phyloP scores from a whole-genome alignment of 1,139 yeast species.

The Candida mesenterica region DNA sequence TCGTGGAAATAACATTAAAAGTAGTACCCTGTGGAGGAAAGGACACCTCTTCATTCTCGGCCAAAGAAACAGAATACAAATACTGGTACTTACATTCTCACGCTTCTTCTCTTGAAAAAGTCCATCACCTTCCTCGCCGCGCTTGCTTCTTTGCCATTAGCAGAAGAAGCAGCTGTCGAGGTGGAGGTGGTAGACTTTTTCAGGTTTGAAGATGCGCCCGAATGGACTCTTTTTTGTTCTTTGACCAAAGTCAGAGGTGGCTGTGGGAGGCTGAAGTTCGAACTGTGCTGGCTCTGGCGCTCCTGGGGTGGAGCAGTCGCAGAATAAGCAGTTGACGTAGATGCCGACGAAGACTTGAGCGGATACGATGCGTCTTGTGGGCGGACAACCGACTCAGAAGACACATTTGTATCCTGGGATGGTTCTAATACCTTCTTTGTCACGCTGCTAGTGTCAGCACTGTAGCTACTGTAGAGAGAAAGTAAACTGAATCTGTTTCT shows the following conservation, averaged over 20 bases:
- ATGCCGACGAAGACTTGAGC: conserved; percentile 1
- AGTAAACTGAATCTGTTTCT: conserved; percentile 53
- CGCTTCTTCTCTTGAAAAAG: conserved; percentile 76
- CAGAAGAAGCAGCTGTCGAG: conserved; percentile 16
- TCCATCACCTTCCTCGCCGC: conserved; percentile 80
- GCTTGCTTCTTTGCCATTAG: conserved; percentile 53
- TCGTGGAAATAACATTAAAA: too few relatives aligned
- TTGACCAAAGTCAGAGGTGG: conserved; percentile 4
- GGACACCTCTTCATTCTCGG: too few relatives aligned
- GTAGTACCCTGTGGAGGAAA: too few relatives aligned
- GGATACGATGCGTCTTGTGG: background rate
- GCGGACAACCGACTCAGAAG: background rate
- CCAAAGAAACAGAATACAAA: too few relatives aligned
- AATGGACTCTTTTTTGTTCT: conserved; percentile 15
- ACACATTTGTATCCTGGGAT: conserved; percentile 30
- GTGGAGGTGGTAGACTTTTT: conserved; percentile 13
- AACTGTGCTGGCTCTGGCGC: conserved; percentile 1
- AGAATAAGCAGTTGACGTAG: conserved; percentile 1
- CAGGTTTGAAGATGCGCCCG: conserved; percentile 16
- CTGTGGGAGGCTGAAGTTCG: conserved; percentile 1
- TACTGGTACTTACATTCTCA: conserved; percentile 23
- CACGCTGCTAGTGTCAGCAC: conserved; percentile 9
- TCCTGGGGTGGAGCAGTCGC: too few relatives aligned
- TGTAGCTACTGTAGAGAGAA: conserved; percentile 47
- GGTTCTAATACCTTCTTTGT: conserved; percentile 43